Percentiles rank a stretch among this genome's conserved stretches.
Evolutionary conservation across 176 grass and related monocot species (phyloP).

Genomic region (Triticum urartu): DNA sequence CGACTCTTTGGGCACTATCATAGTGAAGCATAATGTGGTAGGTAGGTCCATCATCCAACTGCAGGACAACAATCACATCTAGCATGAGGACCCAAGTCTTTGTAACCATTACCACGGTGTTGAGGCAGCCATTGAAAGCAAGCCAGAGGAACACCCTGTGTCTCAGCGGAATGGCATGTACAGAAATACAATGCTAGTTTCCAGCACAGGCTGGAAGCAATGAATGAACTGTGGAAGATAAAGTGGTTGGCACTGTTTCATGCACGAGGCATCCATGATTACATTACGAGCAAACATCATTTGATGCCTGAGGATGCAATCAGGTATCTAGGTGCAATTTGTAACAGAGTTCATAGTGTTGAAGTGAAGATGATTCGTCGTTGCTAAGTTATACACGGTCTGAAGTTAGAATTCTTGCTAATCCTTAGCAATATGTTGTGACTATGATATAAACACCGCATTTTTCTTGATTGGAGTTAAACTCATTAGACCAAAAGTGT

Average conservation of each 20-base stretch:
- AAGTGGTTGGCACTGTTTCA: neutral
- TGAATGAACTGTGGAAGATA: neutral
- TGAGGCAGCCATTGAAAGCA: neutral
- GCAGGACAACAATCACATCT: neutral
- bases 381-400: neutral
- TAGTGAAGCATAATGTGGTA: neutral
- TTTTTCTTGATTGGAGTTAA: neutral
- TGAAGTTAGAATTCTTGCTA: neutral
- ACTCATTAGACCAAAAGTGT: conserved; percentile 5
- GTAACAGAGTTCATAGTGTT: conserved; percentile 3
- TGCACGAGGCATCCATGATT: conserved; percentile 4
- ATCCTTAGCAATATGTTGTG: neutral
- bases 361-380: neutral
- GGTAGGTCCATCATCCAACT: neutral
- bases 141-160: neutral
- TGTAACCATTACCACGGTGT: neutral
- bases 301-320: neutral
- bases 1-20: neutral
- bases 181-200: neutral
- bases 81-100: neutral
- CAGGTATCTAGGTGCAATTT: neutral
- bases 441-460: conserved; percentile 18
- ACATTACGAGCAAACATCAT: conserved; percentile 15
- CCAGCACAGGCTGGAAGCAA: neutral
- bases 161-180: neutral